A percentile compares a stretch with the other conserved stretches of the same genome.
phyloP scores from a whole-genome alignment of 73 alveolate genomes.

The Paraurostyla sp. region DNA sequence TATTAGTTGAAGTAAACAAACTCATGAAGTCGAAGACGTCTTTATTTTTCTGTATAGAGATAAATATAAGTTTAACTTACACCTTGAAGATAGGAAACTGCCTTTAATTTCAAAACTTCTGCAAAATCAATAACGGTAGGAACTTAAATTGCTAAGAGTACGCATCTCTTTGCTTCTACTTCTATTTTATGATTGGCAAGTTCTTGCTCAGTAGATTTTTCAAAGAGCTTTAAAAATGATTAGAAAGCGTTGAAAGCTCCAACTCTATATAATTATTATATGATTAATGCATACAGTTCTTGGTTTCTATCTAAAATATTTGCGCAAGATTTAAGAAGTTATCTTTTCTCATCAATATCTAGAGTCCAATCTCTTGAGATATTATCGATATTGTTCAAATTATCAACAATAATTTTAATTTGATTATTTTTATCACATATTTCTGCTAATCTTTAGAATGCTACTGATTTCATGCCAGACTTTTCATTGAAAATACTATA shows the following conservation, averaged over 20 bases:
- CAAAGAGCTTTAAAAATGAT: constrained; percentile 31
- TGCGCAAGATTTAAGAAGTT: constrained; percentile 20
- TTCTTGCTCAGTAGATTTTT: background rate
- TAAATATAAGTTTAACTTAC: background rate
- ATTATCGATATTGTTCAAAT: constrained; percentile 43
- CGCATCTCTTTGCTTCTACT: constrained; percentile 34
- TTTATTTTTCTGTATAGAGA: background rate
- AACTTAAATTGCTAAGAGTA: constrained; percentile 46
- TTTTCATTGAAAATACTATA: constrained; percentile 35
- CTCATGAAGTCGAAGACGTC: constrained; percentile 54
- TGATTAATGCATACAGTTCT: background rate
- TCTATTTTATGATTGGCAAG: constrained; percentile 11
- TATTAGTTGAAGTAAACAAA: constrained; percentile 39
- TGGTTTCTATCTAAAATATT: constrained; percentile 16
- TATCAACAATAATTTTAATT: constrained; percentile 38
- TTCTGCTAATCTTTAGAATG: constrained; percentile 31
- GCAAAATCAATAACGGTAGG: constrained; percentile 70
- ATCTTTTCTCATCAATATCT: constrained; percentile 10
- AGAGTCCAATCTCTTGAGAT: constrained; percentile 64
- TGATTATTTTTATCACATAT: constrained; percentile 31
- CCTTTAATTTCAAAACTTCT: constrained; percentile 51
- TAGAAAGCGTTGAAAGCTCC: constrained; percentile 61
- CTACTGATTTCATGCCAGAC: constrained; percentile 1
- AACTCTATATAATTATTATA: background rate
- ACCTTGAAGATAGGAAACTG: constrained; percentile 35